Evolutionary conservation across 2,329 filamentous ascomycete genomes (phyloP), one percentile per base, ranked within the genome.

Genomic region (Phaeomoniella chlamydospora): DNA sequence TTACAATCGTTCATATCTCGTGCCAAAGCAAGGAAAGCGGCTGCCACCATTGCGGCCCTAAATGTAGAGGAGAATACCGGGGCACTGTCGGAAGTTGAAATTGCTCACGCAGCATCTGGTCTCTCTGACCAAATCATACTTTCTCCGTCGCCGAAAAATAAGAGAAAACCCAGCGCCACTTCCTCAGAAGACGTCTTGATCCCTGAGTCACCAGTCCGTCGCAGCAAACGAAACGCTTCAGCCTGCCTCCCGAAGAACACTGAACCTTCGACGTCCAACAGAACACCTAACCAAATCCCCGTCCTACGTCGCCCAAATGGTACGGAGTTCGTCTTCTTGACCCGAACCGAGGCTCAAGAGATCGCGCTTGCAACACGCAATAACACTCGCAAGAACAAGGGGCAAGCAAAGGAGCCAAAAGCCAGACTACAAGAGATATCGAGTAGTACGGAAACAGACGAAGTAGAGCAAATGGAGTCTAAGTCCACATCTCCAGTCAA

Each of bases 301-400:
- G 52, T 64, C 14, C 22, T 26, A 6, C 59, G 61, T 34, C 57
- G 61, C 10, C 51, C 59, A 3, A 62, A 57, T 34, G 61, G 61
- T 4, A 62, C 52, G 4, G 61, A 65, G 35, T 64, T 65, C 35
- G 48, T 64, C 17, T 62, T 63, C 37, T 47, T 55, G 16, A 22
- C 34, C 6, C 41, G 40, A 17, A 57, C 59, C 2, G 59, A 63
- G 34, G 49, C 51, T 4, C 60, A 62, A 41, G 53, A 62, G 29
- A 39, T 62, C 17, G 56, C 61, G 1, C 47, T 63, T 29, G 38
- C 49, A 10, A 64, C 61, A 4, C 53, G 58, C 36, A 51, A 54
- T 15, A 64, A 65, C 40, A 65, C 61, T 9, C 52, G 53, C 35
- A 45, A 50, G 18, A 65, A 65, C 45, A 57, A 55, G 37, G 60